A percentile compares a stretch with the other conserved stretches of the same genome.
phyloP scores from a whole-genome alignment of 2,329 filamentous ascomycete genomes.

The Didymella glomerata region DNA sequence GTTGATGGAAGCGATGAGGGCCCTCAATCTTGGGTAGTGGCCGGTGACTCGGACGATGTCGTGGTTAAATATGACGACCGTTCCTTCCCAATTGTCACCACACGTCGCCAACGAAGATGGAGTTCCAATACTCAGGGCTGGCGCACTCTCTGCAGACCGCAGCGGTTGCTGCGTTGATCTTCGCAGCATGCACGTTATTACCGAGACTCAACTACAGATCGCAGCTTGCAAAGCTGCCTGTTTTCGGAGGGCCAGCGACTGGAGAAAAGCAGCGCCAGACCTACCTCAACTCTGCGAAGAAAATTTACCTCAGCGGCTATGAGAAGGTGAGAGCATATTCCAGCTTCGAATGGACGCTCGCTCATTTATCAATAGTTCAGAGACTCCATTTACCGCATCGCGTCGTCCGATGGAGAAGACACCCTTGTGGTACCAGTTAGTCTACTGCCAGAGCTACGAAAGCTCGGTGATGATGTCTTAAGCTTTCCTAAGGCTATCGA shows the following conservation, averaged over 20 bases:
- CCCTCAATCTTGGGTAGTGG: neutral
- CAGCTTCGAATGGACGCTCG: no score
- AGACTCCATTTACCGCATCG: slow-evolving; percentile 36
- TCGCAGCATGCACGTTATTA: slow-evolving; percentile 32
- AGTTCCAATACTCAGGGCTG: slow-evolving; percentile 29
- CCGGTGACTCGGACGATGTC: neutral
- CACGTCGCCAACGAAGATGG: slow-evolving; percentile 24
- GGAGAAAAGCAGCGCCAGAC: slow-evolving; percentile 35
- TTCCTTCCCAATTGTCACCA: neutral
- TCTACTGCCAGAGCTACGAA: slow-evolving; percentile 46
- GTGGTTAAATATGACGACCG: slow-evolving; percentile 7
- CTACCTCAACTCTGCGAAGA: slow-evolving; percentile 35
- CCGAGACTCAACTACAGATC: slow-evolving; percentile 33
- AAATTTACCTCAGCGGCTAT: slow-evolving; percentile 42
- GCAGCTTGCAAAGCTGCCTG: slow-evolving; percentile 40
- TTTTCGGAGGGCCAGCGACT: slow-evolving; percentile 17
- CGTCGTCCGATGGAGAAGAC: slow-evolving; percentile 29
- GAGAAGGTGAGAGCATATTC: slow-evolving; percentile 28
- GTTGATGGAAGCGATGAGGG: neutral
- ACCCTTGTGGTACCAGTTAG: slow-evolving; percentile 39
- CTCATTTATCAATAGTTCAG: slow-evolving; percentile 40
- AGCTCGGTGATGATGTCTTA: slow-evolving; percentile 44
- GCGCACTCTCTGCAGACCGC: slow-evolving; percentile 36
- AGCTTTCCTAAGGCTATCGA: slow-evolving; percentile 42
- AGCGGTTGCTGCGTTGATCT: slow-evolving; percentile 36